Base-by-base conservation (phyloP, 2,329 filamentous ascomycete species). In the Lasiodiplodia hormozganensis region DNA sequence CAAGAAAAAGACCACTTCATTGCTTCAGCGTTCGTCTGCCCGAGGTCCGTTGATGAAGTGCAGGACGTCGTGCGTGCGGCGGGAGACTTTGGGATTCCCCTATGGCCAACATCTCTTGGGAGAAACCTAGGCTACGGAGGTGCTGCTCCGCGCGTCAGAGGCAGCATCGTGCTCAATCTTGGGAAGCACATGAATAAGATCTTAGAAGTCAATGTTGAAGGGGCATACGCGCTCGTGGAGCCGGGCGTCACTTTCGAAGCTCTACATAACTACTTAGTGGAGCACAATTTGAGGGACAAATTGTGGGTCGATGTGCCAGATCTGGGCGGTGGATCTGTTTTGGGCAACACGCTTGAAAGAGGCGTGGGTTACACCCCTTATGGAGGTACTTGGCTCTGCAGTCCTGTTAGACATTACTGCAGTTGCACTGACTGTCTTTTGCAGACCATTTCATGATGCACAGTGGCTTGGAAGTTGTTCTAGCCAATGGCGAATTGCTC, bases 121-220 rank as follows among this genome's bases (percentile, higher is more conserved):
- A 77, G 83, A 23, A 86, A 86, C 70, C 72, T 84, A 3, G 83
- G 84, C 12, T 86, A 86, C 68, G 85, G 84, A 14, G 84, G 84
- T 4, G 81, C 84, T 2, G 83, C 83, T 0, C 84, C 83, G 0
- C 74, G 82, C 7, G 77, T 85, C 2, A 77, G 78, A 1, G 84
- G 83, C 0, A 82, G 78, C 28, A 76, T 85, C 6, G 82, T 82
- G 0, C 70, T 86, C 21, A 82, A 85, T 69, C 74, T 85, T 1
- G 81, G 81, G 8, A 73, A 72, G 36, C 74, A 80, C 43, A 83
- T 83, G 82, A 80, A 80, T 68, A 70, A 72, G 62, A 79, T 83
- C 66, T 70, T 83, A 10, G 74, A 79, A 28, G 76, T 82, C 71
- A 78, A 80, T 62, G 76, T 73, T 6, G 79, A 81, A 54, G 78